phyloP scores from a whole-genome alignment of 805 yeast species.

The Sugiyamaella mastotermitis region DNA sequence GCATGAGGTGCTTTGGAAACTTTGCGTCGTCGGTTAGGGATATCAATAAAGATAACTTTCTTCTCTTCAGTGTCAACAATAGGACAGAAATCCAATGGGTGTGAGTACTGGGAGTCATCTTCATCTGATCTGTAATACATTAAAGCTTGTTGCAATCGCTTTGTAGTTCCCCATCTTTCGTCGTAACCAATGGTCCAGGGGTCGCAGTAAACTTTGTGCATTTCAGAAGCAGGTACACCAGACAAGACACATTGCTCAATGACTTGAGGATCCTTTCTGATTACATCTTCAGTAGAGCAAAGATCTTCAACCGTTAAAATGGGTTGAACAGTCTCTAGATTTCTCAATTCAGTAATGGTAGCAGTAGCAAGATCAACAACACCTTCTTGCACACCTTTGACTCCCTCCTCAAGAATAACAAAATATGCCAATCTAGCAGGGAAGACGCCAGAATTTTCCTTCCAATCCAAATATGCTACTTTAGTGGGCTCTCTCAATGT shows the following conservation, averaged over 20 bases:
- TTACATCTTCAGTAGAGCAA: constrained; percentile 52
- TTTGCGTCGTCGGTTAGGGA: constrained; percentile 68
- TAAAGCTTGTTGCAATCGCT: too few species aligned
- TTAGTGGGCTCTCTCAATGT: constrained; percentile 69
- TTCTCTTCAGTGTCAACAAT: too few species aligned
- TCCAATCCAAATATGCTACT: constrained; percentile 59
- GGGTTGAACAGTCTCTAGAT: constrained; percentile 62
- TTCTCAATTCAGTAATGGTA: constrained; percentile 41
- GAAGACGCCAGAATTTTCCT: constrained; percentile 36
- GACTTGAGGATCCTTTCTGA: constrained; percentile 66
- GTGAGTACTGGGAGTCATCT: too few species aligned
- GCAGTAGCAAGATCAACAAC: constrained; percentile 50
- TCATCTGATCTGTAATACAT: too few species aligned
- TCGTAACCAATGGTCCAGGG: too few species aligned
- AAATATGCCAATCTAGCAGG: constrained; percentile 68
- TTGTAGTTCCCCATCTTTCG: too few species aligned
- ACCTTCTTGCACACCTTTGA: constrained; percentile 65
- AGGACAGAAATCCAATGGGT: too few species aligned
- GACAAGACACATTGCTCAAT: constrained; percentile 66
- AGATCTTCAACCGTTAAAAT: constrained; percentile 68
- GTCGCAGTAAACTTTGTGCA: constrained; percentile 57
- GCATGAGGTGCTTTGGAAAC: constrained; percentile 63
- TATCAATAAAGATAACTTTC: constrained; percentile 67
- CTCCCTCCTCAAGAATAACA: constrained; percentile 54
- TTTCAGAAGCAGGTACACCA: constrained; percentile 59